Evolutionary conservation across 805 yeast species (phyloP), one percentile per base, ranked within the genome.

Genomic region (Lachancea kluyveri): DNA sequence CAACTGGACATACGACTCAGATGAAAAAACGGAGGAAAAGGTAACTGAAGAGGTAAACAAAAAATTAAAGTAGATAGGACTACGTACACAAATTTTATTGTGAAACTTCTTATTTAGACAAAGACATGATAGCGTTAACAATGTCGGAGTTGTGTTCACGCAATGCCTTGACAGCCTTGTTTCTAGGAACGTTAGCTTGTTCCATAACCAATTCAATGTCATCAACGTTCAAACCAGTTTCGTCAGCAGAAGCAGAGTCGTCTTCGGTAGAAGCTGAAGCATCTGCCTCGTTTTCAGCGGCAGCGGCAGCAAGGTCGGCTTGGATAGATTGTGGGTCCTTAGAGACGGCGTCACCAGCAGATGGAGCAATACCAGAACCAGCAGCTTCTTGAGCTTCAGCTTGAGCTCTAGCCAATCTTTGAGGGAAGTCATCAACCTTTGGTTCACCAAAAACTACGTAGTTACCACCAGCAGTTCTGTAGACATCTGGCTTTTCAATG

Each of bases 391-490:
- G 65, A 42, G 72, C 73, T 50, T 72, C 70, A 45, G 74, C 77
- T 64, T 79, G 83, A 46, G 84, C 84, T 57, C 83, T 83, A 62
- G 79, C 83, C 65, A 83, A 73, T 73, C 87, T 79, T 67, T 84
- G 79, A 68, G 79, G 77, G 66, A 87, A 69, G 72, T 90, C 95
- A 66, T 90, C 96, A 51, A 84, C 82, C 75, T 86, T 84, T 60
- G 96, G 94, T 70, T 88, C 96, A 69, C 98, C 98, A 56, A 90
- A 88, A 50, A 90, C 96, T 54, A 90, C 79, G 74, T 83, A 92
- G 52, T 94, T 80, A 61, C 96, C 96, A 42, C 77, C 71, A 59
- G 94, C 82, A 43, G 96, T 79, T 68, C 74, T 85, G 94, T 72
- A 90, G 41, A 92, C 97, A 52, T 87, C 96, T 65, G 98, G 98